Evolutionary conservation across 257 asterid species (phyloP).

Genomic region (Anisodus tanguticus): DNA sequence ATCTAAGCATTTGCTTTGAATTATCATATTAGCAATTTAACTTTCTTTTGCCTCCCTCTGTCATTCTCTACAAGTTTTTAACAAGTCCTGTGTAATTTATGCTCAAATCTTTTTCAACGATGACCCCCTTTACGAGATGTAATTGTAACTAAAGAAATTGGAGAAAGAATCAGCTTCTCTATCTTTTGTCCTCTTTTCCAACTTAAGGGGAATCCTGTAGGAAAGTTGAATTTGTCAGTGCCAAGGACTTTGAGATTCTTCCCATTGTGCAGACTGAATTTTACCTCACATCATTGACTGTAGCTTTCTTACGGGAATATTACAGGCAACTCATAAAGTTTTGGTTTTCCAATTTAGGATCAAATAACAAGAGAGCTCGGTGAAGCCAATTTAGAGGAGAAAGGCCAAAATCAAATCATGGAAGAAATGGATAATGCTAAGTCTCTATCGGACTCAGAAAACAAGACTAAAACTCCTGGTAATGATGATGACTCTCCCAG

Average conservation of each 20-base stretch:
- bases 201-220: not conserved
- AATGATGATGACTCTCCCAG: conserved; percentile 48
- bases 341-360: conserved; percentile 47
- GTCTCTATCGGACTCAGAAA: conserved; percentile 37
- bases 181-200: conserved; percentile 11
- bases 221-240: not conserved
- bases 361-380: conserved; percentile 40
- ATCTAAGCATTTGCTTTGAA: not conserved
- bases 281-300: not conserved
- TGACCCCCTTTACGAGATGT: conserved; percentile 19
- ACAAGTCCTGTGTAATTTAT: not conserved
- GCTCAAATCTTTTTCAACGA: not conserved
- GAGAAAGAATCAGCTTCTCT: conserved; percentile 29
- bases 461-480: conserved; percentile 38
- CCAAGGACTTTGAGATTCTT: conserved; percentile 21
- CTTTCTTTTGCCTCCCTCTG: not conserved
- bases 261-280: not conserved
- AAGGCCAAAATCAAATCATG: conserved; percentile 36
- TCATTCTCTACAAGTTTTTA: not conserved
- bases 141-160: not conserved
- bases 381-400: conserved; percentile 37
- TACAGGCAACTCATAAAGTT: conserved; percentile 19
- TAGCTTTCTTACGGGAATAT: not conserved
- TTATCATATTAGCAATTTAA: not conserved
- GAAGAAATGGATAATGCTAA: conserved; percentile 43